Percentiles rank a stretch among this genome's conserved stretches.
These are phyloP conservation scores for Cladosporium sp. DNA, from an alignment of 2,329 filamentous ascomycete genomes.

Conservation along the genomic window DNA sequence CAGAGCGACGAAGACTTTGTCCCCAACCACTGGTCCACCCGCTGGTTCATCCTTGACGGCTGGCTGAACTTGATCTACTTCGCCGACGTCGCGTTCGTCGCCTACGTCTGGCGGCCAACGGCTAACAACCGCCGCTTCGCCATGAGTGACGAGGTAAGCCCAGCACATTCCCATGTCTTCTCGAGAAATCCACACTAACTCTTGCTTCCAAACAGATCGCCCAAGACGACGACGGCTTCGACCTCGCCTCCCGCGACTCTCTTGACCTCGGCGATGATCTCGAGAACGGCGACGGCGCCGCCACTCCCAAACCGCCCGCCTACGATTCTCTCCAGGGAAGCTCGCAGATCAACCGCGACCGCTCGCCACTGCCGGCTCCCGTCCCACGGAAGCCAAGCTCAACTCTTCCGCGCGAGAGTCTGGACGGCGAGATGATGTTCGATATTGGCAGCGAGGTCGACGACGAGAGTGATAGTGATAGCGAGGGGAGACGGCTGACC, in stretches of 20 bases:
- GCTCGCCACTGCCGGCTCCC: conserved; percentile 51
- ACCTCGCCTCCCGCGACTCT: conserved; percentile 82
- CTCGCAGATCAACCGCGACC: conserved; percentile 31
- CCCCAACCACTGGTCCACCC: conserved; percentile 92
- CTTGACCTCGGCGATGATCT: conserved; percentile 56
- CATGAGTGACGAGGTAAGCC: conserved; percentile 85
- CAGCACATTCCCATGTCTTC: not conserved
- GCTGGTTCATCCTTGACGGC: conserved; percentile 96
- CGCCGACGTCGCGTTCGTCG: conserved; percentile 85
- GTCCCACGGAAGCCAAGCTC: conserved; percentile 43
- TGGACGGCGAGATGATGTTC: conserved; percentile 93
- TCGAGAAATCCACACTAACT: conserved; percentile 27
- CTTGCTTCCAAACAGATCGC: conserved; percentile 57
- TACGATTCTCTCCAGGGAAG: conserved; percentile 33
- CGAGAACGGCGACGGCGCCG: conserved; percentile 26
- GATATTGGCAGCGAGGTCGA: conserved; percentile 61
- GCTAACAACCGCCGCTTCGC: conserved; percentile 95
- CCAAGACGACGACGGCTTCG: conserved; percentile 97
- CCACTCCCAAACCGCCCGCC: conserved; percentile 30
- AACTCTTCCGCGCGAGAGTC: conserved; percentile 53
- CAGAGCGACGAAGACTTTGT: conserved; percentile 82
- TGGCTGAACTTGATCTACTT: conserved; percentile 98
- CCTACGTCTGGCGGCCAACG: conserved; percentile 94
- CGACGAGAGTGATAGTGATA: conserved; percentile 23
- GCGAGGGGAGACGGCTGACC: not conserved